Evolutionary conservation across 306 rosid genomes (phyloP).

Genomic region (Spatholobus suberectus): DNA sequence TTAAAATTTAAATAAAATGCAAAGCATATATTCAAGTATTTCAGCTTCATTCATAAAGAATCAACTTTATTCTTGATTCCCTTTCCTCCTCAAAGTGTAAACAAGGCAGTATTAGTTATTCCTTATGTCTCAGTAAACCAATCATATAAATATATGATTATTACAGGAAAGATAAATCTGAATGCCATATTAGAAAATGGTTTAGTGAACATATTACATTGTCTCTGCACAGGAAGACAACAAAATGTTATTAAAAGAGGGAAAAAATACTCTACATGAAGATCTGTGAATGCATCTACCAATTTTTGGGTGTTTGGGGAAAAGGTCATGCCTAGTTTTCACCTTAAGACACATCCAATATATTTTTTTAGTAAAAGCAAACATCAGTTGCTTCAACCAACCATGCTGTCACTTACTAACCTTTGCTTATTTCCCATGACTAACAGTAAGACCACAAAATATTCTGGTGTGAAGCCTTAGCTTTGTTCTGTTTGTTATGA

Average conservation of each 20-base stretch:
- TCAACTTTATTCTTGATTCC: slow-evolving; percentile 19
- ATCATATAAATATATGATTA: neutral
- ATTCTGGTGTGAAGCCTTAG: slow-evolving; percentile 16
- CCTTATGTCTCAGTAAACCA: slow-evolving; percentile 24
- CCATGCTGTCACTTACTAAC: slow-evolving; percentile 12
- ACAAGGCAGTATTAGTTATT: neutral
- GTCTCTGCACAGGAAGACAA: neutral
- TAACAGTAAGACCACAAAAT: slow-evolving; percentile 31
- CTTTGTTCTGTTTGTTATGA: slow-evolving; percentile 12
- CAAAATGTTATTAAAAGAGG: slow-evolving; percentile 6
- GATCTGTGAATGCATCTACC: slow-evolving; percentile 18
- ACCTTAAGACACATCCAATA: slow-evolving; percentile 7
- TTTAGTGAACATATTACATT: neutral
- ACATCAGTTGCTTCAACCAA: slow-evolving; percentile 28
- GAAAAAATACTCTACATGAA: neutral
- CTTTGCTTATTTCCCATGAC: slow-evolving; percentile 26
- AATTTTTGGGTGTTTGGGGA: neutral
- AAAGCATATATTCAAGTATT: slow-evolving; percentile 3
- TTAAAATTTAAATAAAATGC: neutral
- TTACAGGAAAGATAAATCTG: slow-evolving; percentile 12
- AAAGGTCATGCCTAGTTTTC: slow-evolving; percentile 3
- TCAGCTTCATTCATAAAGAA: slow-evolving; percentile 6
- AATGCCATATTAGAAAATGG: slow-evolving; percentile 20
- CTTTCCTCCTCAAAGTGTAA: slow-evolving; percentile 10
- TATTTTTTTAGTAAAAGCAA: slow-evolving; percentile 14